Evolutionary conservation across 805 yeast genomes (phyloP).

Genomic region (Myxozyma sirexii): DNA sequence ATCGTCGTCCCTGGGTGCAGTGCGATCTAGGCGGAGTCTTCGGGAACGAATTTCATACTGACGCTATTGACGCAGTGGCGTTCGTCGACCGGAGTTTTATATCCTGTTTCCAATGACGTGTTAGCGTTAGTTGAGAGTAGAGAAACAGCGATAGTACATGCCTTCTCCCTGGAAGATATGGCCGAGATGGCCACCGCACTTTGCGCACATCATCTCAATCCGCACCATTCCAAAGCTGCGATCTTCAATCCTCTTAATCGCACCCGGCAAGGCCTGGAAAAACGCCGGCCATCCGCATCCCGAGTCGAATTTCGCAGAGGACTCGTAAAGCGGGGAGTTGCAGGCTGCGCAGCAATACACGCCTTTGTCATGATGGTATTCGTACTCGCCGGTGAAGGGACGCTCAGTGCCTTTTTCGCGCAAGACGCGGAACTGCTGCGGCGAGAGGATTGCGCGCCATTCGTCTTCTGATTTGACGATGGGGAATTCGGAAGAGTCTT

Average conservation of each 20-base stretch:
- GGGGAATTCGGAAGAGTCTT: constrained; percentile 15
- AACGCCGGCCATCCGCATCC: constrained; percentile 99
- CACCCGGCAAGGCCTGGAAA: constrained; percentile 83
- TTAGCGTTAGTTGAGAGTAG: neutral
- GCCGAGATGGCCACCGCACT: constrained; percentile 94
- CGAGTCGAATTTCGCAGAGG: constrained; percentile 80
- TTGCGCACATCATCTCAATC: constrained; percentile 83
- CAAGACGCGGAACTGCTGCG: constrained; percentile 76
- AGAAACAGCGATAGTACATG: neutral
- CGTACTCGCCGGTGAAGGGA: constrained; percentile 65
- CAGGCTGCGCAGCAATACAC: constrained; percentile 87
- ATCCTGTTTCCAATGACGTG: constrained; percentile 46
- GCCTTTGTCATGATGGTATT: constrained; percentile 53
- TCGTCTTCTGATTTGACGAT: constrained; percentile 46
- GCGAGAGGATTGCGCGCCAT: constrained; percentile 78
- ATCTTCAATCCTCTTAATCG: constrained; percentile 67
- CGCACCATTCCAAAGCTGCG: constrained; percentile 72
- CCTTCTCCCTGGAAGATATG: constrained; percentile 93
- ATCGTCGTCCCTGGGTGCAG: no score
- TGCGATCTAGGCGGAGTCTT: constrained; percentile 11
- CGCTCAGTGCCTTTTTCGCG: constrained; percentile 75
- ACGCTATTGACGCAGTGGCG: constrained; percentile 95
- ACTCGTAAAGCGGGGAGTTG: constrained; percentile 72
- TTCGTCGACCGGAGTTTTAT: constrained; percentile 79
- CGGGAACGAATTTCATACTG: constrained; percentile 61